Percentiles rank a stretch among this genome's conserved stretches.
These are phyloP conservation scores for Aspergillus sp. DNA, from an alignment of 2,329 filamentous ascomycete species.

Conservation along the genomic window DNA sequence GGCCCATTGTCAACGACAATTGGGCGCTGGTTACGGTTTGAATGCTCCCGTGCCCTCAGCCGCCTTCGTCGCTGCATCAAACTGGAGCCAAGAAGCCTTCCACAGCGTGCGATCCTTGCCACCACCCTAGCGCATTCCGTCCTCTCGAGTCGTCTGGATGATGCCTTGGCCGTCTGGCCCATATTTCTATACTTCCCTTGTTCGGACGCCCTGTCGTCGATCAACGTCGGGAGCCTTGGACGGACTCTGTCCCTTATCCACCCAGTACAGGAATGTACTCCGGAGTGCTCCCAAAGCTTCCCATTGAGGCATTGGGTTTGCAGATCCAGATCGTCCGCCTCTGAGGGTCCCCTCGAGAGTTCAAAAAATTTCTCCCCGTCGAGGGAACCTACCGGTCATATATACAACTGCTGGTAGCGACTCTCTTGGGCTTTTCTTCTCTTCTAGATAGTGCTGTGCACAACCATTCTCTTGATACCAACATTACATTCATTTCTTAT, in stretches of 20 bases:
- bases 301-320: not conserved
- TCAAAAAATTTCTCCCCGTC: not conserved
- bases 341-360: not conserved
- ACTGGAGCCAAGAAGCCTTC: no score
- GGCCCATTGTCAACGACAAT: no score
- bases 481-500: constrained; percentile 1
- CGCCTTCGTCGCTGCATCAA: no score
- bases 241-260: not conserved
- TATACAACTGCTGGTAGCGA: not conserved
- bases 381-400: not conserved
- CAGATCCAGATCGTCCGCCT: constrained; percentile 4
- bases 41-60: no score
- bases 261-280: not conserved
- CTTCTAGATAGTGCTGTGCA: constrained; percentile 24
- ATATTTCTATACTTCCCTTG: not conserved
- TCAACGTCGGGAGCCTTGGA: not conserved
- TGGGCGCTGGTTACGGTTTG: no score
- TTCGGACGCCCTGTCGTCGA: not conserved
- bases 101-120: no score
- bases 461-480: constrained; percentile 5
- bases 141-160: no score
- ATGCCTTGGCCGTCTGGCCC: not conserved
- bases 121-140: no score
- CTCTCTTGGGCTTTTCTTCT: constrained; percentile 9
- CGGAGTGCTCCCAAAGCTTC: not conserved